Conservation (phyloP, 305 asterid species). For the Lippia alba region DNA sequence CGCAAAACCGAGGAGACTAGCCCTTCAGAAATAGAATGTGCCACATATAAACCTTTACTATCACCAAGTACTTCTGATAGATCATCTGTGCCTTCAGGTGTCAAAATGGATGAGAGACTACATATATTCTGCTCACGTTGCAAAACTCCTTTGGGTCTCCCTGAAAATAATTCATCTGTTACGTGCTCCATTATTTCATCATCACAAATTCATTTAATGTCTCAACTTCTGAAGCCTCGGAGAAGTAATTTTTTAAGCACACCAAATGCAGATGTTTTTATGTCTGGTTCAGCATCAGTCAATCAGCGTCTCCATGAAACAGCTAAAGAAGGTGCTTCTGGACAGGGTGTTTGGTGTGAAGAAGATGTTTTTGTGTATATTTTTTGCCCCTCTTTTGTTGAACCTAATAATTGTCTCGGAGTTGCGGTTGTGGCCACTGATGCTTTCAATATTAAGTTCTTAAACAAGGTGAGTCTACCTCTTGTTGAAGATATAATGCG, state of each 20-base stretch:
- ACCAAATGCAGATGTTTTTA: constrained; percentile 62
- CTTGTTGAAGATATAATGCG: constrained; percentile 13
- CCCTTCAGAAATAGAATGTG: constrained; percentile 43
- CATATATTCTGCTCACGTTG: constrained; percentile 72
- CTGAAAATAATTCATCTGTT: constrained; percentile 56
- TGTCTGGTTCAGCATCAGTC: constrained; percentile 58
- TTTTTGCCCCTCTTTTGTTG: constrained; percentile 78
- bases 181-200: constrained; percentile 55
- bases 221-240: constrained; percentile 50
- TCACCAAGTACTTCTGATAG: constrained; percentile 40
- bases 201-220: constrained; percentile 71
- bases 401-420: constrained; percentile 68
- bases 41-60: constrained; percentile 32
- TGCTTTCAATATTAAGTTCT: constrained; percentile 65
- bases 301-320: constrained; percentile 52
- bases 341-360: constrained; percentile 90
- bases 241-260: constrained; percentile 41
- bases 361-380: constrained; percentile 96
- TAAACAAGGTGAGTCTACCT: constrained; percentile 65
- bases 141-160: constrained; percentile 71
- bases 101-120: constrained; percentile 50
- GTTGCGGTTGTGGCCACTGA: constrained; percentile 92
- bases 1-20: constrained; percentile 38
- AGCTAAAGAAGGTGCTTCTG: constrained; percentile 49
- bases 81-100: constrained; percentile 45